Evolutionary conservation across 83 land plant genomes (phyloP).

Genomic region (Picea abies): DNA sequence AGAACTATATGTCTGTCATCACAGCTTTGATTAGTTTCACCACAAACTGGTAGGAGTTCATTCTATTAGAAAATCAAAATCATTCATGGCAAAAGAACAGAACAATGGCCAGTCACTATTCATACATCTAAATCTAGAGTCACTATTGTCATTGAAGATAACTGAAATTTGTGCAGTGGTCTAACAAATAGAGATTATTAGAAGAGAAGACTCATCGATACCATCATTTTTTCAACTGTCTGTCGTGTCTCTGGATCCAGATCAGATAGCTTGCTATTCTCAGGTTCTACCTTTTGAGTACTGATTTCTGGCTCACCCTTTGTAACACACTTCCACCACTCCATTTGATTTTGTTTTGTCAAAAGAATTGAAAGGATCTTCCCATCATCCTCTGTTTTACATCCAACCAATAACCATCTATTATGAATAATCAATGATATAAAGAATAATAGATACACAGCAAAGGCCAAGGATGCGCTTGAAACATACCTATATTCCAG

Average conservation of each 20-base stretch:
- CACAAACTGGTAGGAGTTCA: too few species aligned
- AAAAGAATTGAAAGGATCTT: conserved; percentile 68
- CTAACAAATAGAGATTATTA: background rate
- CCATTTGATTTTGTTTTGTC: conserved; percentile 88
- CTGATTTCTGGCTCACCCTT: conserved; percentile 91
- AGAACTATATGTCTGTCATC: too few species aligned
- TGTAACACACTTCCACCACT: conserved; percentile 88
- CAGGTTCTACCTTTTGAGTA: conserved; percentile 96
- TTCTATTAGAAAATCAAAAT: too few species aligned
- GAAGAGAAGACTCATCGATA: conserved; percentile 15
- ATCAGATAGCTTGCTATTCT: conserved; percentile 80
- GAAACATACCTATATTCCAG: conserved; percentile 75
- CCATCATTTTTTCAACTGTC: conserved; percentile 98
- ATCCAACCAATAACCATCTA: background rate
- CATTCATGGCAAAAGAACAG: too few species aligned
- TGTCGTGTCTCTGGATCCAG: conserved; percentile 86
- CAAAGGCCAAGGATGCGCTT: background rate
- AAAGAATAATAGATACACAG: background rate
- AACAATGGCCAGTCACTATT: too few species aligned
- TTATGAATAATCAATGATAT: background rate
- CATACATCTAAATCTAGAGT: too few species aligned
- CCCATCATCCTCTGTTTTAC: conserved; percentile 78
- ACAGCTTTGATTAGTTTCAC: too few species aligned
- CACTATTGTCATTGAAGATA: too few species aligned
- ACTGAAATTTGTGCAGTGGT: too few species aligned